Conservation (phyloP, 2,329 filamentous ascomycete species). For the Fusarium chlamydosporum region DNA sequence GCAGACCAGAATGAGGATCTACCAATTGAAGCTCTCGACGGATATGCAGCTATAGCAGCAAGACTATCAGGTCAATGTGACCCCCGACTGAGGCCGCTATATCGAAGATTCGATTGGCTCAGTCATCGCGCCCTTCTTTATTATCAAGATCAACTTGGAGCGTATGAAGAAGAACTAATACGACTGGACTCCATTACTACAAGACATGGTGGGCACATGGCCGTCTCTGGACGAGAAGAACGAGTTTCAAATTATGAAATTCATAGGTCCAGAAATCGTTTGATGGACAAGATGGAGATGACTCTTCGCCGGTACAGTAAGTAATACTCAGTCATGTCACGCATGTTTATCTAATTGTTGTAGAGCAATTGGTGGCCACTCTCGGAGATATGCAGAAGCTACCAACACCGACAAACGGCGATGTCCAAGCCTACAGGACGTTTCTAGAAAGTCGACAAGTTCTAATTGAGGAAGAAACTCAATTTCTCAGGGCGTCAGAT, state of each 20-base stretch:
- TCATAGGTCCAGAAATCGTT: slow-evolving; percentile 9
- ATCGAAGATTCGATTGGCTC: slow-evolving; percentile 84
- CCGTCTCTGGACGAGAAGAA: slow-evolving; percentile 36
- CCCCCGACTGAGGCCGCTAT: slow-evolving; percentile 71
- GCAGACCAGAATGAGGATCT: slow-evolving; percentile 53
- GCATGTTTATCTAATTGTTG: slow-evolving; percentile 11
- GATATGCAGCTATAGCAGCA: slow-evolving; percentile 74
- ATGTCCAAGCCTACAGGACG: slow-evolving; percentile 63
- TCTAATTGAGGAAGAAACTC: slow-evolving; percentile 71
- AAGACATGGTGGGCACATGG: slow-evolving; percentile 52
- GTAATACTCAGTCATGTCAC: neutral
- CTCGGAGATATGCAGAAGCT: slow-evolving; percentile 66
- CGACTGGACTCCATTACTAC: slow-evolving; percentile 74
- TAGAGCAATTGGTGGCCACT: slow-evolving; percentile 72
- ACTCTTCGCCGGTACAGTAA: slow-evolving; percentile 33
- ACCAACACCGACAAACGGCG: slow-evolving; percentile 64
- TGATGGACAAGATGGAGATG: slow-evolving; percentile 17
- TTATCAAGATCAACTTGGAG: slow-evolving; percentile 85
- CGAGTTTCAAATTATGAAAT: neutral
- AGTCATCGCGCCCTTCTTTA: slow-evolving; percentile 87
- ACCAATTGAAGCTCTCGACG: slow-evolving; percentile 61
- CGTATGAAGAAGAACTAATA: slow-evolving; percentile 83
- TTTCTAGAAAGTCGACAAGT: slow-evolving; percentile 67
- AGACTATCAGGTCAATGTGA: slow-evolving; percentile 58
- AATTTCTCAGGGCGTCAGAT: slow-evolving; percentile 65